Evolutionary conservation across 2,329 filamentous ascomycete species (phyloP).

Genomic region (Ceratocystis cubensis): DNA sequence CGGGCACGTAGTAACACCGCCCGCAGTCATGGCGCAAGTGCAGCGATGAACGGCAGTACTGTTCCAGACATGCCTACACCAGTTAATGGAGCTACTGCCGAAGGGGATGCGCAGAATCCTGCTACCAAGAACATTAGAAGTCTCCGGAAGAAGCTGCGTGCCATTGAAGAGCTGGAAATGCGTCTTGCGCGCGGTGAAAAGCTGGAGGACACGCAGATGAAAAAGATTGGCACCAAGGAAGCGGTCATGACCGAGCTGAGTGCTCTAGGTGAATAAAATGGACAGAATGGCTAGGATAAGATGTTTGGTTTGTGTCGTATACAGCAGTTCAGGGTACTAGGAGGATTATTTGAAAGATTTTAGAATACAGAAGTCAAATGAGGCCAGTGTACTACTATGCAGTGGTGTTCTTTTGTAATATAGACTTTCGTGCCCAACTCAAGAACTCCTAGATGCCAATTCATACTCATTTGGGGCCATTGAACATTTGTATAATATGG

Average conservation of each 20-base stretch:
- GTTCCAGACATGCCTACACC: constrained; percentile 24
- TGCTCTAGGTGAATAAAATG: constrained; percentile 34
- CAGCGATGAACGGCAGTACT: background rate
- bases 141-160: constrained; percentile 91
- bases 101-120: constrained; percentile 45
- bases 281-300: background rate
- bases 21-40: constrained; percentile 26
- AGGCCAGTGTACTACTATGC: too few species aligned
- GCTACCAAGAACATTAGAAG: constrained; percentile 90
- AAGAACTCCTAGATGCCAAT: too few species aligned
- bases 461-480: too few species aligned
- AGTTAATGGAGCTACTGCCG: constrained; percentile 29
- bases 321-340: background rate
- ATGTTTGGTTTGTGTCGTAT: background rate
- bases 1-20: constrained; percentile 42
- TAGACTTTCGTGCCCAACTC: too few species aligned
- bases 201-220: constrained; percentile 93
- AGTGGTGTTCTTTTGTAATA: too few species aligned
- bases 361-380: too few species aligned
- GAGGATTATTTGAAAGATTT: too few species aligned
- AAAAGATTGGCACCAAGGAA: constrained; percentile 89
- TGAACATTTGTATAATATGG: too few species aligned
- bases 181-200: constrained; percentile 87
- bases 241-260: constrained; percentile 74
- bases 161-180: constrained; percentile 98